Evolutionary conservation across 1,139 yeast genomes (phyloP), one percentile per base, ranked within the genome.

Genomic region (Yamadazyma blattariae): DNA sequence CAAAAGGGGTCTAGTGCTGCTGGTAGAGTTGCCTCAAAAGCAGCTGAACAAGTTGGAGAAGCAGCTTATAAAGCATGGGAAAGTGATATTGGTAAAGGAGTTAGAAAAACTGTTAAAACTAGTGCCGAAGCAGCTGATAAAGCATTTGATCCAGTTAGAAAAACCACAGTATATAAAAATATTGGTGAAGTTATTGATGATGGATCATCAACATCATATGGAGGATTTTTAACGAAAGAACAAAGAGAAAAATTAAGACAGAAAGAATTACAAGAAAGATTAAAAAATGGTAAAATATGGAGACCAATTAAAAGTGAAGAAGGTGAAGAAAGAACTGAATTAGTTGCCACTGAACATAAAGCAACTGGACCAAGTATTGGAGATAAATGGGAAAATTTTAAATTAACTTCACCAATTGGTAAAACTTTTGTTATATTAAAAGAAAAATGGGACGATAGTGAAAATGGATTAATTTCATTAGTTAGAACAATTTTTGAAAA

Each of bases 51-150:
- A 24, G 88, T 92, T 21, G 98, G 97, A 37, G 82, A 77, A 37
- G 95, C 81, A 30, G 98, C 97, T 3, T 73, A 77, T 30, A 82
- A 82, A 44, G 97, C 97, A 1, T 94, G 99, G 99, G 97, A 94
- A 43, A 88, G 97, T 2, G 89, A 92, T 23, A 86, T 92, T 32
- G 92, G 96, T 45, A 82, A 83, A 60, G 85, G 82, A 34, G 92
- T 96, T 13, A 77, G 98, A 56, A 73, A 79, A 28, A 88, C 89
- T 1, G 94, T 89, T 11, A 75, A 74, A 44, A 76, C 77, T 36
- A 80, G 97, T 9, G 96, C 95, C 2, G 88, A 86, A 37, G 81
- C 71, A 14, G 81, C 88, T 16, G 96, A 88, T 56, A 83, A 82
- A 52, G 92, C 86, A 15, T 83, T 92, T 39, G 97, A 90, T 52